A percentile compares a stretch with the other conserved stretches of the same genome.
These are phyloP conservation scores for Coemansia sp. DNA, from an alignment of 192 early-diverging fungal species.

Conservation along the genomic window DNA sequence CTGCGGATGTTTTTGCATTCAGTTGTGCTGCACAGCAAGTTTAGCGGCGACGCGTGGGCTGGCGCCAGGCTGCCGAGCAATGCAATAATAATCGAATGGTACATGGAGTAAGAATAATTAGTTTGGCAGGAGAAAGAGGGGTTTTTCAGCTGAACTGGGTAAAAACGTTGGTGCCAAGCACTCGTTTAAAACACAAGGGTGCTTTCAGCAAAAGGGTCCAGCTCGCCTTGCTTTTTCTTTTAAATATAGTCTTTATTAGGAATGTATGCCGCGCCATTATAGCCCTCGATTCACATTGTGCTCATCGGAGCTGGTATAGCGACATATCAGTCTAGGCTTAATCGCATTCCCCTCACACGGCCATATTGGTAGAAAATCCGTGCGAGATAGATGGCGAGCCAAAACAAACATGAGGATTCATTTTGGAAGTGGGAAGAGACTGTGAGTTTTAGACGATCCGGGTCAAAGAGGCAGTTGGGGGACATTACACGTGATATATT, in stretches of 20 bases:
- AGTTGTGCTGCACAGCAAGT: background rate
- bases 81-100: background rate
- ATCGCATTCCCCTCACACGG: slow-evolving; percentile 5
- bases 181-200: too few species aligned
- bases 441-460: background rate
- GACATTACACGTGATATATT: background rate
- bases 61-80: background rate
- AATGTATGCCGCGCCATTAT: slow-evolving; percentile 3
- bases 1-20: background rate
- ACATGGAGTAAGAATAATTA: background rate
- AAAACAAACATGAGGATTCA: background rate
- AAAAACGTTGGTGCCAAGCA: too few species aligned
- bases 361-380: background rate
- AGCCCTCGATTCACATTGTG: slow-evolving; percentile 3
- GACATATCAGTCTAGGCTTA: slow-evolving; percentile 1
- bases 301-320: slow-evolving; percentile 5
- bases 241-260: background rate
- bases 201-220: too few species aligned
- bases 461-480: background rate
- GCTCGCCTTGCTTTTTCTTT: background rate
- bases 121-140: background rate
- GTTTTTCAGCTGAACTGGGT: too few species aligned
- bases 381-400: slow-evolving; percentile 6
- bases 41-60: background rate
- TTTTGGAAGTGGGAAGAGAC: background rate